Base-by-base conservation (phyloP, 305 asterid species). In the Euphrasia arctica region DNA sequence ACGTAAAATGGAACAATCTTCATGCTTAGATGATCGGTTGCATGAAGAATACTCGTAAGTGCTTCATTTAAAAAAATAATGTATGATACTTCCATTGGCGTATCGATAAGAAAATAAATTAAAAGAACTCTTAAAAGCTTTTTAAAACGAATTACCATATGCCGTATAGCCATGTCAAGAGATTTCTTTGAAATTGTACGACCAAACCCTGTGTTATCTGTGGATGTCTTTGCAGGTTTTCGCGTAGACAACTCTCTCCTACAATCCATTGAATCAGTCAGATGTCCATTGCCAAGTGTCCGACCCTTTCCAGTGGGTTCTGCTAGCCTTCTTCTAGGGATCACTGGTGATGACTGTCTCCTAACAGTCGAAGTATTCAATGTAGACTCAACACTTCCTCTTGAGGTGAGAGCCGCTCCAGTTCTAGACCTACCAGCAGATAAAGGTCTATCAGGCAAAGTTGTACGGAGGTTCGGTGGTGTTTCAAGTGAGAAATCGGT, bases 381-480 rank as follows among this genome's bases (percentile, higher is more conserved):
- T 39, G 70, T 64, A 34, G 76, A 65, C 45, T 93, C 97, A 5
- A 45, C 72, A 69, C 79, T 82, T 70, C 87, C 87, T 80, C 77
- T 93, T 58, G 68, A 63, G 64, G 83, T 74, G 68, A 66, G 73
- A 66, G 88, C 75, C 43, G 57, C 77, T 55, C 87, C 90, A 56
- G 97, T 96, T 63, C 97, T 77, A 68, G 97, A 88, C 85, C 97
- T 90, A 54, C 97, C 97, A 65, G 95, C 99, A 67, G 99, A 93
- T 60, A 82, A 70, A 54, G 99, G 92, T 68, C 99, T 78, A 67
- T 93, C 96, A 14, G 96, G 95, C 74, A 93, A 80, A 72, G 93
- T 76, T 10, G 97, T 93, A 60, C 99, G 85, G 60, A 90, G 81
- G 79, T 93, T 93, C 67, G 96, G 96, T 22, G 99, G 99, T 62